Base-by-base conservation (phyloP, 345 rosid genomes). In the Euphorbia tirucalli region DNA sequence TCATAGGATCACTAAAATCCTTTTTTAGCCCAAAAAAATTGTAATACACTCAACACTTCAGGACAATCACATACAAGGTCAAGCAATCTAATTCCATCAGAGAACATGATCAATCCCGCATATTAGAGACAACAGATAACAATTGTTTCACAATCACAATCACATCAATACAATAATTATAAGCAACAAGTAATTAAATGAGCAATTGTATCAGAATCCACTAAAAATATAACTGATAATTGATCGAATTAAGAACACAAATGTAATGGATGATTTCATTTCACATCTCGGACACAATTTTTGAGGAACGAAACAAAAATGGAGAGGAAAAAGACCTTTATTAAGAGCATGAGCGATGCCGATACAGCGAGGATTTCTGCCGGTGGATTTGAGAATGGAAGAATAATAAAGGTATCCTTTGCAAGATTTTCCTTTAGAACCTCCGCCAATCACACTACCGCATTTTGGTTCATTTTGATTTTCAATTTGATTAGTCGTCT, bases 261-360 rank as follows among this genome's bases (percentile, higher is more conserved):
- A 11, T 21, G 13, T 19, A 13, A 21, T 39, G 43, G 43, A 61
- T 9, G n/a, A n/a, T n/a, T n/a, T n/a, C n/a, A n/a, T n/a, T n/a
- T n/a, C n/a, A n/a, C 7, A n/a, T 63, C 14, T 10, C 15, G 27
- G 2, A 24, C 24, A 37, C 16, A 35, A 21, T 10, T 37, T 13
- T 11, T 14, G 9, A 56, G 19, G 11, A 67, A n/a, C n/a, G n/a
- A n/a, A n/a, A n/a, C n/a, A n/a, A n/a, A n/a, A n/a, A 30, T 16
- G 22, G 56, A n/a, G 25, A 61, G 19, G 31, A 49, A 25, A 54
- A 14, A 71, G 11, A 79, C 82, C 75, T 30, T 55, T 68, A 3
- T 76, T 82, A 43, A 87, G 91, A 69, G 89, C 56, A 50, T 86
- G 85, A 66, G 89, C 87, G 74, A 90, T 61, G 60, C 96, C 96